Conservation (phyloP, 2,329 filamentous ascomycete genomes). For the Thelonectria olida region DNA sequence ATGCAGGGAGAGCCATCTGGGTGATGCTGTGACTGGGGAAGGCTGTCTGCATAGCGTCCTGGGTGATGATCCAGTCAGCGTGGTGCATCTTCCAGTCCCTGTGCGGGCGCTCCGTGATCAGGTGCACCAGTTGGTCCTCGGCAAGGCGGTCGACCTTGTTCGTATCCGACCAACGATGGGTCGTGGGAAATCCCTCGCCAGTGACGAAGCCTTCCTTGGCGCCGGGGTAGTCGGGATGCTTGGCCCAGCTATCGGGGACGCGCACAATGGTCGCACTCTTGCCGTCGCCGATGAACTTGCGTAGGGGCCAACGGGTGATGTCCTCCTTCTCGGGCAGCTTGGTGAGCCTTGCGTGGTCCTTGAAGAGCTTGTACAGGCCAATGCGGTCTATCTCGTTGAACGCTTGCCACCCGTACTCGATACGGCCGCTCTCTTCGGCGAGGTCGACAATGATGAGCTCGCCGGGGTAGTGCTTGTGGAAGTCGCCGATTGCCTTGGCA, state of each 20-base stretch:
- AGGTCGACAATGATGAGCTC: slow-evolving; percentile 48
- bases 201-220: slow-evolving; percentile 41
- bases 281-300: slow-evolving; percentile 37
- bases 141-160: slow-evolving; percentile 19
- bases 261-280: slow-evolving; percentile 42
- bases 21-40: slow-evolving; percentile 13
- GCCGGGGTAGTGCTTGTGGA: slow-evolving; percentile 41
- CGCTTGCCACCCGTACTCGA: background rate
- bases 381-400: background rate
- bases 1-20: slow-evolving; percentile 24
- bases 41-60: slow-evolving; percentile 13
- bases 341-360: slow-evolving; percentile 32
- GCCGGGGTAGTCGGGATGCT: slow-evolving; percentile 34
- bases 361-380: slow-evolving; percentile 36
- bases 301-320: slow-evolving; percentile 37
- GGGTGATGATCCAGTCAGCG: slow-evolving; percentile 41
- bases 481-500: slow-evolving; percentile 41
- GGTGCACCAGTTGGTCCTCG: slow-evolving; percentile 31
- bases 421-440: slow-evolving; percentile 12
- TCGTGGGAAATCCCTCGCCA: slow-evolving; percentile 35
- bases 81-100: slow-evolving; percentile 31
- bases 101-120: slow-evolving; percentile 20
- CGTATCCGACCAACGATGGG: slow-evolving; percentile 36
- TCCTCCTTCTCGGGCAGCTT: slow-evolving; percentile 34
- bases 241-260: slow-evolving; percentile 35